Evolutionary conservation across 2,329 filamentous ascomycete genomes (phyloP), one percentile per base, ranked within the genome.

Genomic region (Lachnum nothofagi): DNA sequence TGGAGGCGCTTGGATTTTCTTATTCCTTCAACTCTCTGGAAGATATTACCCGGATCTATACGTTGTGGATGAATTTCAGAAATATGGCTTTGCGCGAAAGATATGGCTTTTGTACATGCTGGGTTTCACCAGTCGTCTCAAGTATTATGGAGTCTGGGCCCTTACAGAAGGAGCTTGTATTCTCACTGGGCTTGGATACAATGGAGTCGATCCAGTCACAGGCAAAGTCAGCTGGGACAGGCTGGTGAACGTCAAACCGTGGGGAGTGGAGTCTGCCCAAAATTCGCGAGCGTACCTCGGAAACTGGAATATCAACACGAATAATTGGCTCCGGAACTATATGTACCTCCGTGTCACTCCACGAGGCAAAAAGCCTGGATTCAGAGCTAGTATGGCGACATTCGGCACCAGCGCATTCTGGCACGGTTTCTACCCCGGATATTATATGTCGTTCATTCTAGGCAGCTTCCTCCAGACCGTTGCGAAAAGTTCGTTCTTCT

Each of bases 271-370:
- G 70, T 76, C 82, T 0, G 93, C 91, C 1, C 91, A 96, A 69
- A 98, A 97, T 66, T 87, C 88, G n/a, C 83, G 91, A 46, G 90
- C 82, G 1, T 97, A 93, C 62, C 77, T 98, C 3, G 91, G 85
- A 42, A 86, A 82, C 62, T 98, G 93, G 93, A 98, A 98, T 68
- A 95, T 96, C 73, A 97, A 97, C 69, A 98, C 93, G 10, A 98
- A 96, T 67, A 82, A 88, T 62, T 98, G 93, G 93, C 73, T 98
- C 53, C 82, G 91, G 40, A 95, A 97, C 68, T 98, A 96, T 65
- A 78, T 98, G 59, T 98, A 97, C 65, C 77, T 98, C 41, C 84
- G 93, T 20, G 93, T 98, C 3, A 98, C 93, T 0, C 93, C 93
- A 0, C 86, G 87, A 60, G 93, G 93, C 46, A 93, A 90, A 75